phyloP scores from a whole-genome alignment of 495 filamentous ascomycete genomes.

The Aspergillus sparsus region DNA sequence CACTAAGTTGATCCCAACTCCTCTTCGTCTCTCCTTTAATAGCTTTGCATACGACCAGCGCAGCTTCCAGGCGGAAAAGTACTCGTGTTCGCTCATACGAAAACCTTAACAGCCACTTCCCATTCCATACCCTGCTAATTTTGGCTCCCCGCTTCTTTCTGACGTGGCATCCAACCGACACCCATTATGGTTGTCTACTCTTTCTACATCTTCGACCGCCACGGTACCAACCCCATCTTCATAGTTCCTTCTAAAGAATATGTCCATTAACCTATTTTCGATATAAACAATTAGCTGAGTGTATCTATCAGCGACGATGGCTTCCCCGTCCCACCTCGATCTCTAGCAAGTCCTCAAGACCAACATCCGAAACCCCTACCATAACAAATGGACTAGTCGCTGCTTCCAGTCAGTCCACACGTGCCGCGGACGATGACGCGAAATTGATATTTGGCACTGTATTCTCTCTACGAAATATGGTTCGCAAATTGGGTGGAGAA shows the following conservation, averaged over 20 bases:
- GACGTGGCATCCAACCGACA: slow-evolving; percentile 16
- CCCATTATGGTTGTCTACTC: slow-evolving; percentile 84
- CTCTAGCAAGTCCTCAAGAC: slow-evolving; percentile 41
- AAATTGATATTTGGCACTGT: slow-evolving; percentile 97
- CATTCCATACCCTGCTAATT: neutral
- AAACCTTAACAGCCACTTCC: neutral
- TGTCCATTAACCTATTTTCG: slow-evolving; percentile 17
- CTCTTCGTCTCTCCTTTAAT: too few species aligned
- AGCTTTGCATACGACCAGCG: neutral
- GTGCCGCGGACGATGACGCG: slow-evolving; percentile 80
- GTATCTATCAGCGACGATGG: slow-evolving; percentile 92
- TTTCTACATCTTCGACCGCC: slow-evolving; percentile 98
- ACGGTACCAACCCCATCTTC: slow-evolving; percentile 63
- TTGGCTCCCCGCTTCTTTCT: slow-evolving; percentile 3
- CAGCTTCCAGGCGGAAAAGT: neutral
- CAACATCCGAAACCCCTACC: slow-evolving; percentile 34
- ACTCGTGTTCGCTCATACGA: neutral
- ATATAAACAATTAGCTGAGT: slow-evolving; percentile 69
- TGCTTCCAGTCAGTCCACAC: slow-evolving; percentile 45
- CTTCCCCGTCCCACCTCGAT: slow-evolving; percentile 50
- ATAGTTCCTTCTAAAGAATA: neutral
- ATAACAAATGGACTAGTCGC: slow-evolving; percentile 34
- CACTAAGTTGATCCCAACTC: neutral
- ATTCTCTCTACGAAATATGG: slow-evolving; percentile 96
- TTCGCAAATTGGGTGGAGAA: slow-evolving; percentile 85